A percentile compares a stretch with the other conserved stretches of the same genome.
Evolutionary conservation across 495 filamentous ascomycete species (phyloP).

Genomic region (Aspergillus homomorphus): DNA sequence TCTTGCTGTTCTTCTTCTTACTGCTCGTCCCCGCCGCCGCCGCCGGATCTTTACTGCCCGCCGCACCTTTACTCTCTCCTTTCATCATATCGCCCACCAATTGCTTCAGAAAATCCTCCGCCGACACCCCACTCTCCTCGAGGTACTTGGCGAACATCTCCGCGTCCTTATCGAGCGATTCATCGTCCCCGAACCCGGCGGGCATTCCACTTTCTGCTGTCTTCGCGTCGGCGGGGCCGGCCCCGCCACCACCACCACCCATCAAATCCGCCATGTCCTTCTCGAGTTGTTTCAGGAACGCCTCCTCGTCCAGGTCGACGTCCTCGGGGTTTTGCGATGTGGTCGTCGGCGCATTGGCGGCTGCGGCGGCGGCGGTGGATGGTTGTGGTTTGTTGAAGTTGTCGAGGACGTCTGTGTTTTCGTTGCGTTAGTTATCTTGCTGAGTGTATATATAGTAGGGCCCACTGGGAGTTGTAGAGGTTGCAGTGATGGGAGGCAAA

Average conservation of each 20-base stretch:
- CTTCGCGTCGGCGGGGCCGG: constrained; percentile 17
- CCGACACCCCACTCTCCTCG: constrained; percentile 65
- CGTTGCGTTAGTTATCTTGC: no score
- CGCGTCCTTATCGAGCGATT: constrained; percentile 34
- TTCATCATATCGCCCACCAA: constrained; percentile 77
- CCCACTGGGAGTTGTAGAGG: no score
- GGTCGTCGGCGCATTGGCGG: constrained; percentile 32
- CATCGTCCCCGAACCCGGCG: constrained; percentile 22
- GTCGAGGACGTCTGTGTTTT: constrained; percentile 81
- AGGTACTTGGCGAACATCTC: constrained; percentile 71
- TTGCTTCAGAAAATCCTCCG: constrained; percentile 79
- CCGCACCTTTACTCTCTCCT: constrained; percentile 46
- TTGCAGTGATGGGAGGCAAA: constrained; percentile 17
- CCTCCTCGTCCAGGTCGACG: constrained; percentile 51
- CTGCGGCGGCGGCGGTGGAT: constrained; percentile 31
- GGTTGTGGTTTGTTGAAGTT: constrained; percentile 63
- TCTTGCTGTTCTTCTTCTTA: not conserved
- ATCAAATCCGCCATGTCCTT: constrained; percentile 83
- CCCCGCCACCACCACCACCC: constrained; percentile 33
- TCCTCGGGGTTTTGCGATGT: constrained; percentile 10
- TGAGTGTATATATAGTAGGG: no score
- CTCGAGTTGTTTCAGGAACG: constrained; percentile 77
- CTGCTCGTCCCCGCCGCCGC: constrained; percentile 1
- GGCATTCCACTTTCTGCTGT: constrained; percentile 5
- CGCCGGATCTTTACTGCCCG: constrained; percentile 13